phyloP scores from a whole-genome alignment of 805 yeast genomes.

The Saccharomycopsis sp. region DNA sequence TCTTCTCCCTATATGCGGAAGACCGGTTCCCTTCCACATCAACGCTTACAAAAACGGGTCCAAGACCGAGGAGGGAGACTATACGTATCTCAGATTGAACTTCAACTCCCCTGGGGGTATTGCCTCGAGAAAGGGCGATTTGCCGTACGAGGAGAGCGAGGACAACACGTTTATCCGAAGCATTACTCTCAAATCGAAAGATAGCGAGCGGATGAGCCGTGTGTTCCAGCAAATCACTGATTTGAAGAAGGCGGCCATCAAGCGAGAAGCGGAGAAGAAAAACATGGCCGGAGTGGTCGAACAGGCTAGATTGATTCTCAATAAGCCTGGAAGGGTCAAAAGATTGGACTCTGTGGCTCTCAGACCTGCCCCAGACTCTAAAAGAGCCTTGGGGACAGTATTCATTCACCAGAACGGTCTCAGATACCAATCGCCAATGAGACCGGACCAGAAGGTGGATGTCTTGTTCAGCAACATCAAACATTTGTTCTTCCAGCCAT shows the following conservation, averaged over 20 bases:
- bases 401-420: slow-evolving; percentile 95
- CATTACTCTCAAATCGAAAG: slow-evolving; percentile 81
- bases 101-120: slow-evolving; percentile 90
- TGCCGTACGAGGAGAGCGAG: slow-evolving; percentile 86
- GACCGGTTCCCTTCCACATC: slow-evolving; percentile 97
- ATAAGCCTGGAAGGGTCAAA: slow-evolving; percentile 75
- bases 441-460: slow-evolving; percentile 82
- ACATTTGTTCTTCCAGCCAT: slow-evolving; percentile 92
- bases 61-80: slow-evolving; percentile 94
- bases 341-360: slow-evolving; percentile 83
- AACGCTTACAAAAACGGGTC: slow-evolving; percentile 91
- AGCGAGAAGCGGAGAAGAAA: slow-evolving; percentile 84
- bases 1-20: slow-evolving; percentile 83
- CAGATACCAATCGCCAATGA: slow-evolving; percentile 80
- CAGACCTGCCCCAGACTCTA: slow-evolving; percentile 96
- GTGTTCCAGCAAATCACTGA: slow-evolving; percentile 86
- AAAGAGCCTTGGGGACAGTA: slow-evolving; percentile 84
- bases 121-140: slow-evolving; percentile 61
- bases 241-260: slow-evolving; percentile 83
- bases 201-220: slow-evolving; percentile 84
- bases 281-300: slow-evolving; percentile 91
- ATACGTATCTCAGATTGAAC: slow-evolving; percentile 81
- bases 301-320: slow-evolving; percentile 81
- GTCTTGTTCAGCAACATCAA: slow-evolving; percentile 84
- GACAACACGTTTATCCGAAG: slow-evolving; percentile 83